Conservation (phyloP, 2,329 filamentous ascomycete species). For the Penicillium capsulatum region DNA sequence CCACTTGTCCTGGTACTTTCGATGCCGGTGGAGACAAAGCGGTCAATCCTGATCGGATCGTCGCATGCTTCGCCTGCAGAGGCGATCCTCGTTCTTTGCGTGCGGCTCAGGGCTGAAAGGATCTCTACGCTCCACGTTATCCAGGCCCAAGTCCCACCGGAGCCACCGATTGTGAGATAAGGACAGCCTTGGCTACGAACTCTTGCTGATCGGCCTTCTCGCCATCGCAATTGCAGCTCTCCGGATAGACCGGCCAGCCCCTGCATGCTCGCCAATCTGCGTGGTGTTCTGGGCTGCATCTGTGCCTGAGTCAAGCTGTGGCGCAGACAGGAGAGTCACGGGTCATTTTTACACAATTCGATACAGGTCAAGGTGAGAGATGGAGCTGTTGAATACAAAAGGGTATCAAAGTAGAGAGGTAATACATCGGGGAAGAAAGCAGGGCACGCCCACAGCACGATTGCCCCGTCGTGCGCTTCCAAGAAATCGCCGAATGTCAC, state of each 20-base stretch:
- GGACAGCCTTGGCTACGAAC: neutral
- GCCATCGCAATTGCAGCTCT: no score
- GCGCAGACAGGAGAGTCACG: no score
- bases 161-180: neutral
- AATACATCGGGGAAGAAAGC: constrained; percentile 5
- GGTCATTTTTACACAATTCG: no score
- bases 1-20: constrained; percentile 2
- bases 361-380: no score
- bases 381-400: constrained; percentile 8
- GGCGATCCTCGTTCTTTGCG: constrained; percentile 4
- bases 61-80: constrained; percentile 13
- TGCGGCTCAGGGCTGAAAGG: constrained; percentile 1
- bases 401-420: constrained; percentile 20
- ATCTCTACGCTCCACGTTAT: neutral
- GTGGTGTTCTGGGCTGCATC: no score
- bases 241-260: no score
- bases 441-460: no score
- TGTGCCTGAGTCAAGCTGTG: no score
- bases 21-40: constrained; percentile 1
- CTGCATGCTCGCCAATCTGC: no score
- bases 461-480: no score
- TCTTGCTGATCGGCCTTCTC: no score
- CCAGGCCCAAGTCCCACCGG: neutral
- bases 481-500: no score
- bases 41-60: constrained; percentile 13